Evolutionary conservation across 1,139 yeast species (phyloP).

Genomic region (Saccharomyces hybrid): DNA sequence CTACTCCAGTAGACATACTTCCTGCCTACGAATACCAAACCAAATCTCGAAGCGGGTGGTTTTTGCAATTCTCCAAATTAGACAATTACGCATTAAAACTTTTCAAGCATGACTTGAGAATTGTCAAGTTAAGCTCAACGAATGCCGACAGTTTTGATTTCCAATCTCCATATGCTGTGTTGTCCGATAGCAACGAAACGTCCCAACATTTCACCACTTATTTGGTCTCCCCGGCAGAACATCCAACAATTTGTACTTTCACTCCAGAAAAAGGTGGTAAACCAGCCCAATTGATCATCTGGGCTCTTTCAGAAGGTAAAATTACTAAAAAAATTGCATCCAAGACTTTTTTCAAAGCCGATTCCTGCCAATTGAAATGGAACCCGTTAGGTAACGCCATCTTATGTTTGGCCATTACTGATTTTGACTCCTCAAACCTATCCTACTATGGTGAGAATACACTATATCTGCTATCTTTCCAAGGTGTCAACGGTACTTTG

Average conservation of each 20-base stretch:
- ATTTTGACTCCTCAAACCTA: conserved; percentile 88
- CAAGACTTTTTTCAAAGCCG: conserved; percentile 92
- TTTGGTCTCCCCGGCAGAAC: conserved; percentile 78
- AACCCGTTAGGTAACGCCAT: conserved; percentile 90
- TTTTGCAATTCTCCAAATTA: conserved; percentile 30
- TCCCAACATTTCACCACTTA: conserved; percentile 44
- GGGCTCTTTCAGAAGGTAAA: conserved; percentile 54
- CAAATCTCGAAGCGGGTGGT: conserved; percentile 83
- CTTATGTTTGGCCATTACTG: conserved; percentile 88
- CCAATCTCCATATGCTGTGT: conserved; percentile 53
- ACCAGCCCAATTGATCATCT: conserved; percentile 84
- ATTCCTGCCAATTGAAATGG: conserved; percentile 88
- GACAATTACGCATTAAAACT: conserved; percentile 29
- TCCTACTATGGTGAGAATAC: conserved; percentile 96
- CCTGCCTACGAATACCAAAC: conserved; percentile 63
- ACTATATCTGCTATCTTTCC: conserved; percentile 56
- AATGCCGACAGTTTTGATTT: conserved; percentile 40
- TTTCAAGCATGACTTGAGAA: conserved; percentile 27
- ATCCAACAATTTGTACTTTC: conserved; percentile 87
- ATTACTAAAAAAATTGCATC: conserved; percentile 75
- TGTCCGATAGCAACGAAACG: conserved; percentile 48
- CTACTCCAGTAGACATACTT: conserved; percentile 32
- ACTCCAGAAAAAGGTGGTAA: conserved; percentile 76
- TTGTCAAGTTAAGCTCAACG: conserved; percentile 55
- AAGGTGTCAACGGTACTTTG: conserved; percentile 57